Conservation (phyloP, 805 yeast genomes). For the Starmerella stellata region DNA sequence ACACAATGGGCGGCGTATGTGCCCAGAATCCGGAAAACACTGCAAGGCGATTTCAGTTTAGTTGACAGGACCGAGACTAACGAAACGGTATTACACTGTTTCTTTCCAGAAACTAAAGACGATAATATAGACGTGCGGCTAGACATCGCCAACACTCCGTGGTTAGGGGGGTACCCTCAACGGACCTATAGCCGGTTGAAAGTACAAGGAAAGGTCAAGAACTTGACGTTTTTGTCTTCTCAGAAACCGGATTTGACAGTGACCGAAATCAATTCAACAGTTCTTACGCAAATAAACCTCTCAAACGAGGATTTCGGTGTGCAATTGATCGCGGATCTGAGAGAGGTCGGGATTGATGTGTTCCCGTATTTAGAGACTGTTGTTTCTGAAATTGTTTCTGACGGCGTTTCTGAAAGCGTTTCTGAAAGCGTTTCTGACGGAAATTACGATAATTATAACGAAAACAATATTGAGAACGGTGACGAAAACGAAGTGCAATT, state of each 20-base stretch:
- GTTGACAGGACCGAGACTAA: not conserved
- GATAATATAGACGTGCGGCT: not conserved
- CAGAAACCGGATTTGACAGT: constrained; percentile 5
- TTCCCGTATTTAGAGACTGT: constrained; percentile 3
- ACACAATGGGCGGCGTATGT: constrained; percentile 6
- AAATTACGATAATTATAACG: too few relatives aligned
- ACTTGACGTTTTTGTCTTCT: constrained; percentile 3
- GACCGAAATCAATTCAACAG: constrained; percentile 1
- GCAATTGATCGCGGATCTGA: constrained; percentile 7
- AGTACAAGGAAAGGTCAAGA: not conserved
- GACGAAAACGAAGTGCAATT: too few relatives aligned
- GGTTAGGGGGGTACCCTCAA: not conserved
- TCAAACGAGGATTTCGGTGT: constrained; percentile 4
- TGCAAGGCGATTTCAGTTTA: constrained; percentile 12
- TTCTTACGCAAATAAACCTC: constrained; percentile 1
- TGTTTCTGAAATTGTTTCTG: too few relatives aligned
- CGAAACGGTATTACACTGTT: constrained; percentile 1
- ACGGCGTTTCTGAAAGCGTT: too few relatives aligned
- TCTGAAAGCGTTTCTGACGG: too few relatives aligned
- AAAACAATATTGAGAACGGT: too few relatives aligned
- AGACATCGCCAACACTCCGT: not conserved
- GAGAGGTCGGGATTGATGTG: constrained; percentile 2
- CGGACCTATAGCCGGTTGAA: constrained; percentile 2
- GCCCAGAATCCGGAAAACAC: constrained; percentile 9
- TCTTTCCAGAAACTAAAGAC: not conserved